Evolutionary conservation across 148 eudicot species (phyloP), one percentile per base, ranked within the genome.

Genomic region (Amaranthus hypochondriacus): DNA sequence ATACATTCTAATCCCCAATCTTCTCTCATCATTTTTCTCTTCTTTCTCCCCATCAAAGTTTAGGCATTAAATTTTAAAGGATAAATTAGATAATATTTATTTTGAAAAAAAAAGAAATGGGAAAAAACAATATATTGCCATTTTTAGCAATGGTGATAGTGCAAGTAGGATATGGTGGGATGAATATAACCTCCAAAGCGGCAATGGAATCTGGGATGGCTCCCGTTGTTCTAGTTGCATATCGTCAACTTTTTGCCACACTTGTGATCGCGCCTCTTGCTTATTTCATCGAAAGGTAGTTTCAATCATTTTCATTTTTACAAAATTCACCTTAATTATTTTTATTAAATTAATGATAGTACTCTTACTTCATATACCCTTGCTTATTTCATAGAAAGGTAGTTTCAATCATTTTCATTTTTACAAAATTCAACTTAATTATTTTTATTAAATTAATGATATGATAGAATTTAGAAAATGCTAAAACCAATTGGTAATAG

Each of bases 161-260:
- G 5, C 97, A 94, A 81, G 62, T 91, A 7, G 97, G 95, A 4
- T 94, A 84, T 63, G 93, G 95, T 0, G 95, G 92, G 0, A 91
- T 94, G 98, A 91, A 87, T 72, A 89, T 94, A 47, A 81, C 79
- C n/a, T 88, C 98, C 0, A 94, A 88, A 73, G 84, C 89, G 2
- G 98, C 95, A 6, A 88, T 94, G 98, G 87, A 91, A 76, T 76
- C 92, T 0, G 98, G 97, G 39, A 86, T 93, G 98, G 80, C 86
- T 50, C 98, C 98, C 39, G 82, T 80, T 5, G 74, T 94, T 54
- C 97, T 87, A 42, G 97, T 94, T 5, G 91, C 92, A 4, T 94
- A 94, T 49, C 85, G 98, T 2, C 98, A 91, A 64, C 75, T 89
- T 9, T 86, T 89, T 54, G 98, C 96, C 14, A 75, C 91, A 21